Percentiles rank a stretch among this genome's conserved stretches.
These are phyloP conservation scores for Neoarthrinium moseri DNA, from an alignment of 2,329 filamentous ascomycete genomes.

Conservation along the genomic window DNA sequence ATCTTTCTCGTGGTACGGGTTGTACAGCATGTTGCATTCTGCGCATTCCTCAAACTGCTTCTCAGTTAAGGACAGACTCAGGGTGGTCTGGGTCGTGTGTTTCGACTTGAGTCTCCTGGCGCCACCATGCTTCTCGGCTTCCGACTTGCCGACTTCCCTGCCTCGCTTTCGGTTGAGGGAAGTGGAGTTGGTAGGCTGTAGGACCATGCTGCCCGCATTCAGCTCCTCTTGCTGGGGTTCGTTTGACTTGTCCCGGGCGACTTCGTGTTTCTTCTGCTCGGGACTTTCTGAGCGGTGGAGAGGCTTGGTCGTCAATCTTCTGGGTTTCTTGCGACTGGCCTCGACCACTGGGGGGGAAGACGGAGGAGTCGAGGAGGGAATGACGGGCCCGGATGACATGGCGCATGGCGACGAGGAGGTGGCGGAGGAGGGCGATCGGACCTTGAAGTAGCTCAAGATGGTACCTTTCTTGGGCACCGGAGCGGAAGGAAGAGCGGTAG, in stretches of 20 bases:
- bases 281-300: conserved; percentile 11
- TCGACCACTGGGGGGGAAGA: conserved; percentile 23
- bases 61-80: conserved; percentile 36
- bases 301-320: conserved; percentile 30
- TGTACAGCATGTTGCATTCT: conserved; percentile 43
- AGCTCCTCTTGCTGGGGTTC: background rate
- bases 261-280: conserved; percentile 9
- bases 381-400: conserved; percentile 13
- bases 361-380: conserved; percentile 26
- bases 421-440: conserved; percentile 16
- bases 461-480: conserved; percentile 21
- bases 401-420: conserved; percentile 14
- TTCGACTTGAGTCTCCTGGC: conserved; percentile 13
- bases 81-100: conserved; percentile 35
- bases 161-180: conserved; percentile 11
- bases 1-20: conserved; percentile 42
- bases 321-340: conserved; percentile 21
- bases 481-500: conserved; percentile 10
- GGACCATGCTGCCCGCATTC: background rate
- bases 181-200: conserved; percentile 9
- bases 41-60: conserved; percentile 38
- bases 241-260: too few relatives aligned
- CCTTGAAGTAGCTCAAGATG: conserved; percentile 29
- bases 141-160: background rate
- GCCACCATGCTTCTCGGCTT: background rate